Percentiles rank a stretch among this genome's conserved stretches.
Evolutionary conservation across 305 asterid species (phyloP).

Genomic region (Fraxinus angustifolia): DNA sequence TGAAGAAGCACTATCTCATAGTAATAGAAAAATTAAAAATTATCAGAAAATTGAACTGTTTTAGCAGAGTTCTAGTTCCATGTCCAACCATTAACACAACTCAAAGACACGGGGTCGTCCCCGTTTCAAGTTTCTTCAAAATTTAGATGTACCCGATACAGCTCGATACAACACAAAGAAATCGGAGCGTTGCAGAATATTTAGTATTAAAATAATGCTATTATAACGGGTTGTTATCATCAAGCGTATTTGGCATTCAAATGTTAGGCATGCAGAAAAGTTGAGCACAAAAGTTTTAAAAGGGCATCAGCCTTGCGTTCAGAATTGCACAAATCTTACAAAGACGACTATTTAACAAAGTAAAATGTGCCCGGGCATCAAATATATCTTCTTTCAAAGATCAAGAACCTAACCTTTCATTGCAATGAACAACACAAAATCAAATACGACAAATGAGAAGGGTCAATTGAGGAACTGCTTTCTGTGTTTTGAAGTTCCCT

Average conservation of each 20-base stretch:
- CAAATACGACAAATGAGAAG: background rate
- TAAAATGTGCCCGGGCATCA: background rate
- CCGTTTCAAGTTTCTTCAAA: background rate
- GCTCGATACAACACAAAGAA: background rate
- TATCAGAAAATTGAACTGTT: background rate
- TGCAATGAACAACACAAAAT: background rate
- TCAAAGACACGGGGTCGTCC: background rate
- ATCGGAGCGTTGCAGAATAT: background rate
- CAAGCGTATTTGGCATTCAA: background rate
- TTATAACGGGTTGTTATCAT: background rate
- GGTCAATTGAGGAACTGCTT: background rate
- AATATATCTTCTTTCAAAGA: background rate
- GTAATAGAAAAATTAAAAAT: background rate
- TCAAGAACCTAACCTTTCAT: background rate
- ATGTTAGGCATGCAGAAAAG: background rate
- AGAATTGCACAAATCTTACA: background rate
- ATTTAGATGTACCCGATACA: no score
- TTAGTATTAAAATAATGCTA: background rate
- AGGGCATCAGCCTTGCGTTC: background rate
- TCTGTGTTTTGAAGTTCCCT: constrained; percentile 40
- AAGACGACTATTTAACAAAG: background rate
- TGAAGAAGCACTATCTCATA: background rate
- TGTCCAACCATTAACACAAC: background rate
- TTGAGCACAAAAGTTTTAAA: background rate
- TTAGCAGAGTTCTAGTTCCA: background rate